Conservation (phyloP, 78 protist genomes). For the Guillardia theta region DNA sequence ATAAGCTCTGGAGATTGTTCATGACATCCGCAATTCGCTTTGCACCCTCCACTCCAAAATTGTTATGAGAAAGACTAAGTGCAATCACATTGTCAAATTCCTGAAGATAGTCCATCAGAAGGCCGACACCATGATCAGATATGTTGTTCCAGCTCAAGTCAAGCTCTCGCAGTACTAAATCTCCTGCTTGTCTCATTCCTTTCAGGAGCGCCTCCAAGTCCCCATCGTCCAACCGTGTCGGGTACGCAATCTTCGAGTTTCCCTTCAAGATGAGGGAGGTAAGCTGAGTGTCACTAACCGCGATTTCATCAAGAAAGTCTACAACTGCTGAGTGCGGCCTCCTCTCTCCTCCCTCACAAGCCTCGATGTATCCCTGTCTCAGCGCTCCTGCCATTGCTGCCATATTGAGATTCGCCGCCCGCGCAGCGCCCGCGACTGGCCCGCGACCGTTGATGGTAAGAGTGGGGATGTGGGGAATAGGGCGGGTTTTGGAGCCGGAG, state of each 20-base stretch:
- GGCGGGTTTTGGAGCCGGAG: too few relatives aligned
- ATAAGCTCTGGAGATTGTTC: neutral
- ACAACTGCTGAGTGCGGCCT: too few relatives aligned
- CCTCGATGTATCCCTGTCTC: too few relatives aligned
- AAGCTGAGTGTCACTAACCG: too few relatives aligned
- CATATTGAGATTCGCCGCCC: too few relatives aligned
- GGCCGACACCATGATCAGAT: neutral
- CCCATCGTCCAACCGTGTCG: neutral
- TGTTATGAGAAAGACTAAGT: neutral
- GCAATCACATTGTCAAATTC: neutral
- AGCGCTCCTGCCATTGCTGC: too few relatives aligned
- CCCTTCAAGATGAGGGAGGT: too few relatives aligned
- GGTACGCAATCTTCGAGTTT: neutral
- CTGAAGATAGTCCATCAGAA: neutral
- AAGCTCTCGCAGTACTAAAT: neutral
- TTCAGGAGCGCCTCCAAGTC: neutral
- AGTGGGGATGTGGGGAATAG: too few relatives aligned
- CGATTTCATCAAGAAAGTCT: too few relatives aligned
- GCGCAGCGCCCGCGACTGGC: too few relatives aligned
- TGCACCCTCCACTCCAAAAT: neutral
- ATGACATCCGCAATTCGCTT: neutral
- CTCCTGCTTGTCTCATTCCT: neutral
- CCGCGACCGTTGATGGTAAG: too few relatives aligned
- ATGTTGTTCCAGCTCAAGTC: neutral
- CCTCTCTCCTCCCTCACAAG: too few relatives aligned